These are phyloP conservation scores for Parascedosporium putredinis DNA, from an alignment of 2,329 filamentous ascomycete genomes.

Conservation along the genomic window DNA sequence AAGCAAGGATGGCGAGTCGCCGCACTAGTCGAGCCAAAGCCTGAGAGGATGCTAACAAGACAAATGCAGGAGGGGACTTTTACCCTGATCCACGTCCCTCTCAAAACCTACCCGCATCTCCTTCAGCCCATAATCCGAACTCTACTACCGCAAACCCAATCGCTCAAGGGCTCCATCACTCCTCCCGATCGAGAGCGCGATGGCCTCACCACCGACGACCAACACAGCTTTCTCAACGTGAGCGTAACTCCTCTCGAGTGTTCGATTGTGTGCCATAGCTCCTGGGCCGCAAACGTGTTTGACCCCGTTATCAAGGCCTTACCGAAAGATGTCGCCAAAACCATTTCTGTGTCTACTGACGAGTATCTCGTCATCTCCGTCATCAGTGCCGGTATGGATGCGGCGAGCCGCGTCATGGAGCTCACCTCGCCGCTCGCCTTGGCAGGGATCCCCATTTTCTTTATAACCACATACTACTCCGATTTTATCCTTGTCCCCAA, in stretches of 20 bases:
- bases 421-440: slow-evolving; percentile 82
- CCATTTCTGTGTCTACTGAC: slow-evolving; percentile 68
- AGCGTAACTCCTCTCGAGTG: slow-evolving; percentile 88
- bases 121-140: slow-evolving; percentile 81
- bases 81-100: slow-evolving; percentile 81
- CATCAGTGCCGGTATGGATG: slow-evolving; percentile 80
- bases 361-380: slow-evolving; percentile 85
- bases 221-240: slow-evolving; percentile 82
- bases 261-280: slow-evolving; percentile 76
- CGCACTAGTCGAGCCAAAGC: no score
- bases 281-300: slow-evolving; percentile 66
- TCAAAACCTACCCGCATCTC: slow-evolving; percentile 66
- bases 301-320: slow-evolving; percentile 57
- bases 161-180: slow-evolving; percentile 16
- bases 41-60: slow-evolving; percentile 18
- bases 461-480: slow-evolving; percentile 96
- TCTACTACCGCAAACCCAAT: slow-evolving; percentile 56
- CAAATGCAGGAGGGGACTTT: slow-evolving; percentile 68
- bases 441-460: slow-evolving; percentile 92
- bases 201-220: slow-evolving; percentile 38
- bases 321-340: slow-evolving; percentile 36
- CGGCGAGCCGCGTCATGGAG: slow-evolving; percentile 83
- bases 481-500: slow-evolving; percentile 88
- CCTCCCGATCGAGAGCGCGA: slow-evolving; percentile 27
- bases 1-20: no score